A percentile compares a stretch with the other conserved stretches of the same genome.
Evolutionary conservation across 768 basidiomycete genomes (phyloP).

Genomic region (Butyriboletus loyo): DNA sequence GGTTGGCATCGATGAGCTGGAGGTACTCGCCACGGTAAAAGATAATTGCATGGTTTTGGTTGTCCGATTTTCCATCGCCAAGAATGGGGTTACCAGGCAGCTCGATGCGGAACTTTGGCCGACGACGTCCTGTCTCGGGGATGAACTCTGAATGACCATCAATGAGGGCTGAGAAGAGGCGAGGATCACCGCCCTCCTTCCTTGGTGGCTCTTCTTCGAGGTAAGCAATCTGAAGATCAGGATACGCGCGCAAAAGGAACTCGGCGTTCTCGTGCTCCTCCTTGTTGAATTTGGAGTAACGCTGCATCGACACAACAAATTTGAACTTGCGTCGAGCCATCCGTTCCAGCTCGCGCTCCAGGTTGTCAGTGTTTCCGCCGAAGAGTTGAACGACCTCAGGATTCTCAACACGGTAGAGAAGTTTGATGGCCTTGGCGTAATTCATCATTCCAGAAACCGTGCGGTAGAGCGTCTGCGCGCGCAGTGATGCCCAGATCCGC

Average conservation of each 20-base stretch:
- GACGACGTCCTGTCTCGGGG: slow-evolving; percentile 80
- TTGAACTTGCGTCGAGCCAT: slow-evolving; percentile 99
- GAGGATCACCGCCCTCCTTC: slow-evolving; percentile 92
- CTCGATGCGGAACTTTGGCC: slow-evolving; percentile 98
- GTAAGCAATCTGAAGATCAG: slow-evolving; percentile 97
- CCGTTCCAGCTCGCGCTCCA: slow-evolving; percentile 93
- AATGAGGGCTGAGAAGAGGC: slow-evolving; percentile 94
- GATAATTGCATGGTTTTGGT: slow-evolving; percentile 99
- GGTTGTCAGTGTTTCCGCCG: slow-evolving; percentile 95
- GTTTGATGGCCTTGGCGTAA: slow-evolving; percentile 98
- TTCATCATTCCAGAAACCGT: slow-evolving; percentile 99
- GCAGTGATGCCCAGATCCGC: slow-evolving; percentile 97
- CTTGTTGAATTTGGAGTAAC: slow-evolving; percentile 99
- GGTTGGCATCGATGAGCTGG: slow-evolving; percentile 99
- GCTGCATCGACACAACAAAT: slow-evolving; percentile 98
- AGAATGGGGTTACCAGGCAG: slow-evolving; percentile 98
- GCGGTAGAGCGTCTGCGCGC: slow-evolving; percentile 96
- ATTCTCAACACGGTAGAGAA: slow-evolving; percentile 99
- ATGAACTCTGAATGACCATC: slow-evolving; percentile 98
- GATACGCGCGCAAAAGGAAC: slow-evolving; percentile 95
- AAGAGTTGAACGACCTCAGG: slow-evolving; percentile 97
- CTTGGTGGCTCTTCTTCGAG: slow-evolving; percentile 92
- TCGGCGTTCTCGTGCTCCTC: slow-evolving; percentile 99
- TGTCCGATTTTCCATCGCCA: slow-evolving; percentile 98
- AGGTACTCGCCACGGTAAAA: slow-evolving; percentile 99